Conservation (phyloP, 2,329 filamentous ascomycete species). For the Colletotrichum plurivorum region DNA sequence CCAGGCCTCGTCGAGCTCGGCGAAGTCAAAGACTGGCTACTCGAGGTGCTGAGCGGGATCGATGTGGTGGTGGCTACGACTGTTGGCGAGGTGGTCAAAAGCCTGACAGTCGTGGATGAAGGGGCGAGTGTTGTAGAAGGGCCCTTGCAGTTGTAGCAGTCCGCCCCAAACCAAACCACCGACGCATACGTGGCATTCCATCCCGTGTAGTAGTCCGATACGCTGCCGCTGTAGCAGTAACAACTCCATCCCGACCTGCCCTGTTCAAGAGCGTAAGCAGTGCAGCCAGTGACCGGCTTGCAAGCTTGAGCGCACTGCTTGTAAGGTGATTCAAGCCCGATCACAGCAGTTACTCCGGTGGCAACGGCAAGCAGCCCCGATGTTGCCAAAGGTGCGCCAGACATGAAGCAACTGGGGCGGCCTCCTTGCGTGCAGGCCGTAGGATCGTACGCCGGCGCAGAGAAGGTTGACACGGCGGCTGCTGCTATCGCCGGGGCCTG, state of each 20-base stretch:
- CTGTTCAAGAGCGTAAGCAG: constrained; percentile 6
- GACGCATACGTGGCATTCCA: background rate
- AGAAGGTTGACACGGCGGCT: background rate
- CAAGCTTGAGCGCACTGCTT: constrained; percentile 9
- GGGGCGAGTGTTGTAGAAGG: background rate
- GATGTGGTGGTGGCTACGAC: background rate
- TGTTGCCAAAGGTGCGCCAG: background rate
- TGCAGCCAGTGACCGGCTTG: constrained; percentile 4
- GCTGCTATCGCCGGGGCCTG: background rate
- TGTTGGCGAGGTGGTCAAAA: background rate
- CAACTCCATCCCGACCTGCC: background rate
- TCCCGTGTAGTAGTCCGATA: background rate
- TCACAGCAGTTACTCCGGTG: background rate
- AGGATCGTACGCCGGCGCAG: background rate
- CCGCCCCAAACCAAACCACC: background rate
- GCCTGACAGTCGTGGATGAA: background rate
- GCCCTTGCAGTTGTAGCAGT: constrained; percentile 2
- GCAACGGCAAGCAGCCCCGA: background rate
- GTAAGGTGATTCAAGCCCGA: background rate
- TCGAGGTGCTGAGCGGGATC: background rate
- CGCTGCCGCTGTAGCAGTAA: constrained; percentile 1
- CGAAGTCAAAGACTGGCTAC: background rate
- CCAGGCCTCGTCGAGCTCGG: constrained; percentile 6
- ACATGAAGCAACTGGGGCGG: background rate
- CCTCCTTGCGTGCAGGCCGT: background rate